Base-by-base conservation (phyloP, 805 yeast genomes). In the Cyberlindnera petersonii region DNA sequence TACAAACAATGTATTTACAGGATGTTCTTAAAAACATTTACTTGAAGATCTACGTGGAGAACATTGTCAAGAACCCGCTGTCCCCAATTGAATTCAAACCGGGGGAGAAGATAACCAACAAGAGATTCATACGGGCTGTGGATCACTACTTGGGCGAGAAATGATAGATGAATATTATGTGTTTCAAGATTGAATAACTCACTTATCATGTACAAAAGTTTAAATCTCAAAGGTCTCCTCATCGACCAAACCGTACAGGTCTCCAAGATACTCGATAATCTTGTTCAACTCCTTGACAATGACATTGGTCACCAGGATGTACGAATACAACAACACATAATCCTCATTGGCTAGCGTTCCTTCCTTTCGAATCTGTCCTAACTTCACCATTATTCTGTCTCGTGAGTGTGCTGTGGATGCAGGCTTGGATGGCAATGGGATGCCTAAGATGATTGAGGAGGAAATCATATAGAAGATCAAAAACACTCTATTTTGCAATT, bases 361-460 rank as follows among this genome's bases (percentile, higher is more conserved):
- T 31, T 63, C 50, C 40, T 60, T 53, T 35, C 93, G 62, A 15
- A 79, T 74, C 43, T 75, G 78, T 43, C 74, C 77, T 46, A 85
- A 64, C 49, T 82, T 84, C 32, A 68, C 73, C 46, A 85, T 66
- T 65, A 86, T 67, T 24, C 88, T 60, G 44, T 80, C 86, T 49
- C 79, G 75, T 1, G 93, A 81, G 54, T 81, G 84, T 30, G 75
- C 84, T 0, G 87, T 81, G 0, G 86, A 78, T 0, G 93, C 91
- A 1, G 89, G 81, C 48, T 79, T 79, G 18, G 72, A 75, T 0
- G 95, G 94, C 18, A 86, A 55, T 2, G 95, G 95, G 40, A 84
- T 76, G 3, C 88, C 87, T 9, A 86, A 63, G 30, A 77, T 72
- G 64, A 86, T 67, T 0, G 94, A 83, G 9, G 91, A 78, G 3